A percentile compares a stretch with the other conserved stretches of the same genome.
These are phyloP conservation scores for Fusarium begoniae DNA, from an alignment of 2,329 filamentous ascomycete species.

Conservation along the genomic window DNA sequence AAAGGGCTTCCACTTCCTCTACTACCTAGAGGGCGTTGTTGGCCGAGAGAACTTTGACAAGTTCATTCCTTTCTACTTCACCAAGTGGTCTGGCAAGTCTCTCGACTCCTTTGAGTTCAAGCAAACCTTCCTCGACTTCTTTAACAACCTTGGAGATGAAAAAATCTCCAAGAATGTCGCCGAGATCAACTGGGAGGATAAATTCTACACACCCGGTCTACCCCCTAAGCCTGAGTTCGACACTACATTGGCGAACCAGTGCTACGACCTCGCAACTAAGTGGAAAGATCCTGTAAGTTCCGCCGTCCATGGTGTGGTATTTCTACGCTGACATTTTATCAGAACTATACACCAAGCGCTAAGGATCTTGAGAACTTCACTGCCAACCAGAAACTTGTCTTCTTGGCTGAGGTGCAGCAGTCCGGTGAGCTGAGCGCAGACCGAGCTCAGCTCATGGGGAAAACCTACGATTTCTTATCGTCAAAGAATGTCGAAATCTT, in stretches of 20 bases:
- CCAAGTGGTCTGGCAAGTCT: slow-evolving; percentile 83
- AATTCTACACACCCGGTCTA: slow-evolving; percentile 88
- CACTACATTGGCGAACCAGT: slow-evolving; percentile 84
- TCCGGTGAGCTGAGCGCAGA: slow-evolving; percentile 69
- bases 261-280: slow-evolving; percentile 82
- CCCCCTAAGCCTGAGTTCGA: slow-evolving; percentile 93
- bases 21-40: slow-evolving; percentile 86
- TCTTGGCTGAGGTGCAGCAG: slow-evolving; percentile 81
- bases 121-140: slow-evolving; percentile 85
- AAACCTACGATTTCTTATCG: slow-evolving; percentile 75
- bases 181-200: slow-evolving; percentile 86
- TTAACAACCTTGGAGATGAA: slow-evolving; percentile 70
- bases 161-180: slow-evolving; percentile 71
- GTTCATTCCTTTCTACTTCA: slow-evolving; percentile 96
- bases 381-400: slow-evolving; percentile 90
- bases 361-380: slow-evolving; percentile 79
- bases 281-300: slow-evolving; percentile 72
- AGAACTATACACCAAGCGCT: slow-evolving; percentile 70
- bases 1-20: slow-evolving; percentile 95
- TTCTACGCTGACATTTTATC: slow-evolving; percentile 40
- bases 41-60: slow-evolving; percentile 89
- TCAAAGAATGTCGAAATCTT: slow-evolving; percentile 89
- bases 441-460: slow-evolving; percentile 76
- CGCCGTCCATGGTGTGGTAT: slow-evolving; percentile 29
- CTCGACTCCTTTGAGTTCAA: slow-evolving; percentile 97